Conservation (phyloP, 257 asterid genomes). For the Lavandula angustifolia region DNA sequence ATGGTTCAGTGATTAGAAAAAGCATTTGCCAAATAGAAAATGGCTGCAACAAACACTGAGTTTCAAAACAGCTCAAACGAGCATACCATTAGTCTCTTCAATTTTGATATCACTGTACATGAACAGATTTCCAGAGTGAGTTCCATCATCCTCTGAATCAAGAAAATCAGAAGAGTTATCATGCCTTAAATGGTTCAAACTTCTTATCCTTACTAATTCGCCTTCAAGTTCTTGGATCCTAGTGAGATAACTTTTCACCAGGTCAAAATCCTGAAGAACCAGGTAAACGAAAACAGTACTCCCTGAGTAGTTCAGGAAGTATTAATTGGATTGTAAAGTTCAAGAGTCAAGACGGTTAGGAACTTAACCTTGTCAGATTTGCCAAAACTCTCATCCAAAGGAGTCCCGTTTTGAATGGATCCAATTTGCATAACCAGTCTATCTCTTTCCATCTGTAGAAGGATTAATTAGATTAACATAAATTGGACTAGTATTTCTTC, state of each 20-base stretch:
- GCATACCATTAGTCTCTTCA: slow-evolving; percentile 63
- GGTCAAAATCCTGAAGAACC: slow-evolving; percentile 57
- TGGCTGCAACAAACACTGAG: slow-evolving; percentile 4
- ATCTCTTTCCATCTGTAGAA: slow-evolving; percentile 79
- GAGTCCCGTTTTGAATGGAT: slow-evolving; percentile 62
- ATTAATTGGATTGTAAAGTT: background rate
- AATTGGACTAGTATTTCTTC: background rate
- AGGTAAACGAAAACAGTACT: slow-evolving; percentile 4
- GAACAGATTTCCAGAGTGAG: slow-evolving; percentile 42
- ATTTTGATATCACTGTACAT: slow-evolving; percentile 51
- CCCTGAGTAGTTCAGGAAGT: background rate
- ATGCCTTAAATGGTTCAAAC: slow-evolving; percentile 43
- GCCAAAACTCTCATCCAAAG: slow-evolving; percentile 55
- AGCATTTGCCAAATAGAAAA: slow-evolving; percentile 6
- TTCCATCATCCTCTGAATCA: slow-evolving; percentile 54
- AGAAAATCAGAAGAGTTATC: slow-evolving; percentile 44
- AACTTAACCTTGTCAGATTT: slow-evolving; percentile 58
- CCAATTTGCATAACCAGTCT: slow-evolving; percentile 67
- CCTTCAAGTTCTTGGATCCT: slow-evolving; percentile 79
- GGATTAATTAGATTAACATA: slow-evolving; percentile 10
- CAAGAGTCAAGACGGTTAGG: slow-evolving; percentile 12
- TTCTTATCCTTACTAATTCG: slow-evolving; percentile 52
- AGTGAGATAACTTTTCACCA: slow-evolving; percentile 66
- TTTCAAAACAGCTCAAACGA: background rate
- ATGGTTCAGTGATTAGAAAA: slow-evolving; percentile 12